Evolutionary conservation across 768 basidiomycete species (phyloP).

Genomic region (Agrocybe chaxingu): DNA sequence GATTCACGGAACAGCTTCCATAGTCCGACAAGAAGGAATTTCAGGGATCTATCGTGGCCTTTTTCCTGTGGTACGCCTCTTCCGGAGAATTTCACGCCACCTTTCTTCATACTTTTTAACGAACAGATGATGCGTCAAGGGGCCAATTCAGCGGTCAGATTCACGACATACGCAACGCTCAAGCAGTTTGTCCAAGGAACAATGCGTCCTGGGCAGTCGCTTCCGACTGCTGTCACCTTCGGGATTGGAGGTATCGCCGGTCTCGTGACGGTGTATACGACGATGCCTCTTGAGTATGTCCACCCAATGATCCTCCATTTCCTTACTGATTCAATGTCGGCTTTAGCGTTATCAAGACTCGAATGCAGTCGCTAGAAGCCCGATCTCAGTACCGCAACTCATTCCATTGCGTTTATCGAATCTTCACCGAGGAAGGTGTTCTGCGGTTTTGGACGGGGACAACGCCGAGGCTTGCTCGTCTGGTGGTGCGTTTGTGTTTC

Average conservation of each 20-base stretch:
- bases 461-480: conserved; percentile 79
- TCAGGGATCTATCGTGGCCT: conserved; percentile 85
- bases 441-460: conserved; percentile 96
- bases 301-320: not conserved
- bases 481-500: conserved; percentile 59
- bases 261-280: conserved; percentile 89
- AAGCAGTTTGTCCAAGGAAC: conserved; percentile 92
- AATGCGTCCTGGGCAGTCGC: conserved; percentile 74
- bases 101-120: not conserved
- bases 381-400: conserved; percentile 84
- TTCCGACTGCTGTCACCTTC: conserved; percentile 89
- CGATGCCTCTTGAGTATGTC: conserved; percentile 79
- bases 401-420: conserved; percentile 93
- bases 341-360: conserved; percentile 88
- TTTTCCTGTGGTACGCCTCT: conserved; percentile 79
- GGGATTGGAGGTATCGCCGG: conserved; percentile 93
- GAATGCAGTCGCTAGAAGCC: conserved; percentile 94
- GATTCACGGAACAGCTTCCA: conserved; percentile 77
- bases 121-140: conserved; percentile 94
- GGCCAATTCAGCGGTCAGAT: conserved; percentile 94
- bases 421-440: conserved; percentile 91
- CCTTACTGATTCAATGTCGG: conserved; percentile 58
- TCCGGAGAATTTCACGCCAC: not conserved
- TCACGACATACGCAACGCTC: conserved; percentile 91
- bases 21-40: conserved; percentile 83